Conservation (phyloP, 495 filamentous ascomycete genomes). For the Penicillium goetzii region DNA sequence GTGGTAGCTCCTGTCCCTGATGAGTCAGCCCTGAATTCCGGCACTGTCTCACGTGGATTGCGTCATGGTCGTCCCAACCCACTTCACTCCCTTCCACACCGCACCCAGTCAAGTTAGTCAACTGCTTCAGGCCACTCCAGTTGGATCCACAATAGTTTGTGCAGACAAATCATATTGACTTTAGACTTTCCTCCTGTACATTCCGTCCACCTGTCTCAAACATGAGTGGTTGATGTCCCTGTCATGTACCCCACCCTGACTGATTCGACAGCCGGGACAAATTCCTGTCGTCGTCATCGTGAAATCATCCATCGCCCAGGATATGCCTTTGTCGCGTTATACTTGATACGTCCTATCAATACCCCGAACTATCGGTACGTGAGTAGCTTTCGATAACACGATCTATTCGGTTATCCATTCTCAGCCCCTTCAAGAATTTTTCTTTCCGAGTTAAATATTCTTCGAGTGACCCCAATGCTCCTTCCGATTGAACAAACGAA, state of each 20-base stretch:
- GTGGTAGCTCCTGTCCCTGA: conserved; percentile 8
- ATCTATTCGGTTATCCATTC: neutral
- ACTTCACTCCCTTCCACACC: neutral
- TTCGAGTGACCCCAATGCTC: neutral
- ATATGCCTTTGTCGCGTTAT: conserved; percentile 4
- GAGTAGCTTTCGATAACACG: neutral
- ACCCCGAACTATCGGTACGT: neutral
- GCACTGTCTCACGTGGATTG: conserved; percentile 3
- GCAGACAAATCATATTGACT: neutral
- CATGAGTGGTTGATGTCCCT: conserved; percentile 1
- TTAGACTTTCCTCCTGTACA: neutral
- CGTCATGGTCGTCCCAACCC: conserved; percentile 8
- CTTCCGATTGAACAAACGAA: neutral
- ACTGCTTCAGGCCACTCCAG: neutral
- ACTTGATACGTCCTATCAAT: conserved; percentile 6
- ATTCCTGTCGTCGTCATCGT: conserved; percentile 33
- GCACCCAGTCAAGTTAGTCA: conserved; percentile 6
- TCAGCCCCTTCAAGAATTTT: neutral
- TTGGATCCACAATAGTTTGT: neutral
- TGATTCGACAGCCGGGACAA: conserved; percentile 8
- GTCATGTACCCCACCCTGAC: neutral
- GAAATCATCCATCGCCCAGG: conserved; percentile 24
- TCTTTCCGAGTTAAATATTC: neutral
- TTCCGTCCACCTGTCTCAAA: neutral
- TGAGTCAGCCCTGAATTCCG: neutral